Percentiles rank a stretch among this genome's conserved stretches.
Conservation (phyloP, 345 rosid species). For the Gossypium rotundifolium region DNA sequence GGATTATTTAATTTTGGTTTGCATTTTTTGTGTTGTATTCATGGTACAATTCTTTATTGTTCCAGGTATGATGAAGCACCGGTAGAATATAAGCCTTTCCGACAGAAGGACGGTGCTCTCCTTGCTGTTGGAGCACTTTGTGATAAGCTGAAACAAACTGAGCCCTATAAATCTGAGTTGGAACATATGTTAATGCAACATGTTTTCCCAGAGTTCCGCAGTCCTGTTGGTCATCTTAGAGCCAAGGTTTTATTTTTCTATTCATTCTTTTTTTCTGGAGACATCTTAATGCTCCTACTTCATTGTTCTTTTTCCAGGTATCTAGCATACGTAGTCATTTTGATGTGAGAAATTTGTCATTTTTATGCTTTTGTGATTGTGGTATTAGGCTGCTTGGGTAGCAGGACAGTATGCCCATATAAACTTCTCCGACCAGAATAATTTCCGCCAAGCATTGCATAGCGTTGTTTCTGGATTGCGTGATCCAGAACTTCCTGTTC, state of each 20-base stretch:
- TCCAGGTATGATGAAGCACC: slow-evolving; percentile 79
- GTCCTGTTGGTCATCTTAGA: slow-evolving; percentile 94
- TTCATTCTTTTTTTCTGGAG: background rate
- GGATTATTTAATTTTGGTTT: background rate
- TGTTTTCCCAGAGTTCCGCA: slow-evolving; percentile 93
- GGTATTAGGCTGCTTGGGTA: slow-evolving; percentile 92
- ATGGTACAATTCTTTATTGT: background rate
- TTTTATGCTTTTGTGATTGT: background rate
- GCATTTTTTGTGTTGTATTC: background rate
- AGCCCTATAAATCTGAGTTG: slow-evolving; percentile 85
- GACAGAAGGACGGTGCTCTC: slow-evolving; percentile 95
- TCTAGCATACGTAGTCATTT: background rate
- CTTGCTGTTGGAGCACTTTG: slow-evolving; percentile 98
- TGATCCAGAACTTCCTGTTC: slow-evolving; percentile 96
- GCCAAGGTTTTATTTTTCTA: slow-evolving; percentile 61
- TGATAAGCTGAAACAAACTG: slow-evolving; percentile 92
- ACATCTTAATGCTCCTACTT: background rate
- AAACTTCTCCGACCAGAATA: slow-evolving; percentile 72
- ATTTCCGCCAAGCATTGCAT: slow-evolving; percentile 73
- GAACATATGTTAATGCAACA: slow-evolving; percentile 95
- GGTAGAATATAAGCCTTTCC: slow-evolving; percentile 63
- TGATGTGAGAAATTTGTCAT: background rate
- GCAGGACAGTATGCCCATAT: slow-evolving; percentile 95
- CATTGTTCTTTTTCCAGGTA: background rate
- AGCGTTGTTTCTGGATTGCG: slow-evolving; percentile 90